A percentile compares a stretch with the other conserved stretches of the same genome.
Conservation (phyloP, 345 rosid species). For the Heritiera littoralis region DNA sequence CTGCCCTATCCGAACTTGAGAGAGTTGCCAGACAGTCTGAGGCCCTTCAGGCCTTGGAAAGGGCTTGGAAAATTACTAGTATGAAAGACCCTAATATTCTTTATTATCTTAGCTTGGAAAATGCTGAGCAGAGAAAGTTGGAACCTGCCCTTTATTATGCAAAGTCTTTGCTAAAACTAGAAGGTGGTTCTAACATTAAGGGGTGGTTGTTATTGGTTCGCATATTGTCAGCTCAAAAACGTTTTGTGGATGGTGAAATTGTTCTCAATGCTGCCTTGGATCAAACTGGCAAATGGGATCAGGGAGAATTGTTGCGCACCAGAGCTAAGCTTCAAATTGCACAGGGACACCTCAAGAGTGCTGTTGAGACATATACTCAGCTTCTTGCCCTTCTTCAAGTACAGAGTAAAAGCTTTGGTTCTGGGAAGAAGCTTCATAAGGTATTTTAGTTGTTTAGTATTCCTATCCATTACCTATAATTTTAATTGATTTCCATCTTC, state of each 20-base stretch:
- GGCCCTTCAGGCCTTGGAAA: slow-evolving; percentile 60
- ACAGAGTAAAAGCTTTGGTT: slow-evolving; percentile 54
- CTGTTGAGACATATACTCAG: slow-evolving; percentile 61
- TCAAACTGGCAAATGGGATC: slow-evolving; percentile 78
- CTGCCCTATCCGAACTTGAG: slow-evolving; percentile 47
- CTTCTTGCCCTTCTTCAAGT: slow-evolving; percentile 80
- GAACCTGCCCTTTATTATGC: slow-evolving; percentile 57
- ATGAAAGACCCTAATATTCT: slow-evolving; percentile 51
- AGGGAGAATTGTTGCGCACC: slow-evolving; percentile 75
- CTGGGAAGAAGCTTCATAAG: slow-evolving; percentile 51
- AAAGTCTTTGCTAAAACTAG: slow-evolving; percentile 48
- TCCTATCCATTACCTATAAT: background rate
- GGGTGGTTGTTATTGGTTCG: slow-evolving; percentile 79
- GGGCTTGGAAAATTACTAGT: slow-evolving; percentile 47
- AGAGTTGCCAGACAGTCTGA: slow-evolving; percentile 48
- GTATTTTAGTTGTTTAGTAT: slow-evolving; percentile 28
- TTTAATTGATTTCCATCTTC: background rate
- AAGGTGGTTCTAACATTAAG: slow-evolving; percentile 53
- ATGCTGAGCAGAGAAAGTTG: slow-evolving; percentile 79
- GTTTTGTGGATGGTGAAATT: slow-evolving; percentile 57
- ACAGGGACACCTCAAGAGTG: slow-evolving; percentile 53
- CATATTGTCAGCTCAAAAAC: slow-evolving; percentile 72
- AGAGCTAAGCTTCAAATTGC: slow-evolving; percentile 76
- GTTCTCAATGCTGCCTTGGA: slow-evolving; percentile 63
- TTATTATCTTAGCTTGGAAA: slow-evolving; percentile 63